Conservation (phyloP, 2,329 filamentous ascomycete genomes). For the Zymoseptoria pseudotritici region DNA sequence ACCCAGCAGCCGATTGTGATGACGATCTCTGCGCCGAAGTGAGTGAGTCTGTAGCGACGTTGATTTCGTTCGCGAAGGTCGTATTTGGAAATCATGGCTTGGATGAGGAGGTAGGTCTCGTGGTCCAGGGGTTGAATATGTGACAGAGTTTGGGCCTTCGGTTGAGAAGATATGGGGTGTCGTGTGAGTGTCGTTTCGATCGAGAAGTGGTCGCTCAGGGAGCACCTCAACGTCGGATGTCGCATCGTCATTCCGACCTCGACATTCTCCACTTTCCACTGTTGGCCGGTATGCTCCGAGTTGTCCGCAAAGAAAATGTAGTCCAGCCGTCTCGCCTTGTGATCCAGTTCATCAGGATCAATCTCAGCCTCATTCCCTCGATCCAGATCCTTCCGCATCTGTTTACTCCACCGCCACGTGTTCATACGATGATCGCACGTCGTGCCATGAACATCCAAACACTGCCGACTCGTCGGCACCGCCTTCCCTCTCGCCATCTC, state of each 20-base stretch:
- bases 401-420: slow-evolving; percentile 84
- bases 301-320: slow-evolving; percentile 73
- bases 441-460: slow-evolving; percentile 71
- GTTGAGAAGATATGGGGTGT: neutral
- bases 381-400: slow-evolving; percentile 59
- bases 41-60: slow-evolving; percentile 60
- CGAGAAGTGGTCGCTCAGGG: slow-evolving; percentile 89
- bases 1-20: slow-evolving; percentile 68
- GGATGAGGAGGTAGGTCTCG: slow-evolving; percentile 59
- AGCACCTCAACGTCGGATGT: slow-evolving; percentile 74
- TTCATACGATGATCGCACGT: slow-evolving; percentile 83
- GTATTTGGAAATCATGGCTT: slow-evolving; percentile 64
- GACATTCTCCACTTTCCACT: slow-evolving; percentile 64
- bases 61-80: slow-evolving; percentile 63
- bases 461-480: slow-evolving; percentile 69
- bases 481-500: slow-evolving; percentile 60
- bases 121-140: slow-evolving; percentile 6
- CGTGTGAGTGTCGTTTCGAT: slow-evolving; percentile 69
- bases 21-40: slow-evolving; percentile 63
- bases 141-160: neutral
- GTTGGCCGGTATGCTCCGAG: slow-evolving; percentile 25
- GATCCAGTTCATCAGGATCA: slow-evolving; percentile 60
- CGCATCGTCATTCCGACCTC: slow-evolving; percentile 73
- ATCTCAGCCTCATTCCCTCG: slow-evolving; percentile 58
- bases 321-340: slow-evolving; percentile 77